phyloP scores from a whole-genome alignment of 2,329 filamentous ascomycete species.

The Colletotrichum sp. region DNA sequence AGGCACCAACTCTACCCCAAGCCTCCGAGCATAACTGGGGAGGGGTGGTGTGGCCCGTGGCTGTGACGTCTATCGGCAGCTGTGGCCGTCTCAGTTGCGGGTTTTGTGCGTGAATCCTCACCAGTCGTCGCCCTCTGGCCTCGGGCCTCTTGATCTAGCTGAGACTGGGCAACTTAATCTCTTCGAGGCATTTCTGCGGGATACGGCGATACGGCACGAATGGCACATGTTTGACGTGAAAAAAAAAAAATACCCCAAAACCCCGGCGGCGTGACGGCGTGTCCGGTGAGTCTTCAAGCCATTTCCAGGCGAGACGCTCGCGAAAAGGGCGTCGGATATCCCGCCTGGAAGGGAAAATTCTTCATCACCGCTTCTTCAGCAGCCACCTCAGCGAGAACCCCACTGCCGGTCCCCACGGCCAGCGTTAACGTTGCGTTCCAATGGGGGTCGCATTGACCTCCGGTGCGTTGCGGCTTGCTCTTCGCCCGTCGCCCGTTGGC shows the following conservation, averaged over 20 bases:
- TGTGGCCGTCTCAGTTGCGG: constrained; percentile 13
- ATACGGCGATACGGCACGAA: neutral
- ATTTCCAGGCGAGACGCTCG: neutral
- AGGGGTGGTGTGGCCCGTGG: neutral
- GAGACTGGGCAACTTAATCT: neutral
- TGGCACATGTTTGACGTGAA: neutral
- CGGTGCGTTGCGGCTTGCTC: neutral
- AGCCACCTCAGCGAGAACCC: neutral
- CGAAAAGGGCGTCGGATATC: neutral
- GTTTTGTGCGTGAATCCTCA: constrained; percentile 13
- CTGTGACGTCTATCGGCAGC: constrained; percentile 11
- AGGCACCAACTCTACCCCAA: neutral
- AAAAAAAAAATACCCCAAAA: neutral
- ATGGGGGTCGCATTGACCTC: neutral
- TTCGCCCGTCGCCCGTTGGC: neutral
- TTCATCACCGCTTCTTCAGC: constrained; percentile 14
- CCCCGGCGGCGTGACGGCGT: neutral
- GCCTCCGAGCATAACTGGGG: neutral
- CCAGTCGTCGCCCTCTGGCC: neutral
- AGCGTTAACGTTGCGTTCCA: neutral
- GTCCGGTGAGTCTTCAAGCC: neutral
- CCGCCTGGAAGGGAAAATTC: neutral
- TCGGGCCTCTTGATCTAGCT: neutral
- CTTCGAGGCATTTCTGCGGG: constrained; percentile 8
- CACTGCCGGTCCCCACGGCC: constrained; percentile 2